Conservation (phyloP, 371 early-diverging fungal genomes). For the Rhizopus stolonifer region DNA sequence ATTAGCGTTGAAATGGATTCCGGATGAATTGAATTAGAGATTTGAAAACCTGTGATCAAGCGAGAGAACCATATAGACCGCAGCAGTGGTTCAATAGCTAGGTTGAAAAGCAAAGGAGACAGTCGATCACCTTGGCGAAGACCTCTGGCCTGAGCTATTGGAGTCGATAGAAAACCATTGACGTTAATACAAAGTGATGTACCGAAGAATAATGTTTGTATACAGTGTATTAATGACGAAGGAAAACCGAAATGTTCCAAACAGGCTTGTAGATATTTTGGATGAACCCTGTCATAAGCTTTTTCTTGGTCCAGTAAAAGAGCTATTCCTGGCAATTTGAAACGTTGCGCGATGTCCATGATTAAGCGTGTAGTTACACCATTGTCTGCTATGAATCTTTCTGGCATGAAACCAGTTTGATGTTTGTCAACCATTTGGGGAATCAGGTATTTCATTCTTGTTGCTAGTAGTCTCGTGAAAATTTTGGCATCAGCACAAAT, state of each 20-base stretch:
- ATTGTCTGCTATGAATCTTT: conserved; percentile 19
- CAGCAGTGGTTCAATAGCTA: conserved; percentile 14
- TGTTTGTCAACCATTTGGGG: not conserved
- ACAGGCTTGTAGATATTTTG: not conserved
- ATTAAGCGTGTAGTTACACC: not conserved
- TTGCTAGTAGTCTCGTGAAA: no score
- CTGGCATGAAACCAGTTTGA: conserved; percentile 16
- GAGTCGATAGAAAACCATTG: conserved; percentile 4
- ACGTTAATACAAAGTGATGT: not conserved
- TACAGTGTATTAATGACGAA: not conserved
- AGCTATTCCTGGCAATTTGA: conserved; percentile 8
- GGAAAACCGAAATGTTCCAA: not conserved
- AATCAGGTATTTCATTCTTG: conserved; percentile 8
- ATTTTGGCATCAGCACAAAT: no score
- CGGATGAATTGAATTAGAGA: no score
- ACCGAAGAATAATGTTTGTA: not conserved
- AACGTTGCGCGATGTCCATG: not conserved
- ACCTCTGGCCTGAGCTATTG: conserved; percentile 4
- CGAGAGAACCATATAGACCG: conserved; percentile 1
- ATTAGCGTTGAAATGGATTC: no score
- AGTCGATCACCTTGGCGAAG: conserved; percentile 14
- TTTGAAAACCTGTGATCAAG: no score
- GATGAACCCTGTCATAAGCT: conserved; percentile 9
- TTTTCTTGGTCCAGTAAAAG: conserved; percentile 16
- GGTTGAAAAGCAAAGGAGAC: conserved; percentile 17